Base-by-base conservation (phyloP, 2,329 filamentous ascomycete species). In the Fusarium haematococcum region DNA sequence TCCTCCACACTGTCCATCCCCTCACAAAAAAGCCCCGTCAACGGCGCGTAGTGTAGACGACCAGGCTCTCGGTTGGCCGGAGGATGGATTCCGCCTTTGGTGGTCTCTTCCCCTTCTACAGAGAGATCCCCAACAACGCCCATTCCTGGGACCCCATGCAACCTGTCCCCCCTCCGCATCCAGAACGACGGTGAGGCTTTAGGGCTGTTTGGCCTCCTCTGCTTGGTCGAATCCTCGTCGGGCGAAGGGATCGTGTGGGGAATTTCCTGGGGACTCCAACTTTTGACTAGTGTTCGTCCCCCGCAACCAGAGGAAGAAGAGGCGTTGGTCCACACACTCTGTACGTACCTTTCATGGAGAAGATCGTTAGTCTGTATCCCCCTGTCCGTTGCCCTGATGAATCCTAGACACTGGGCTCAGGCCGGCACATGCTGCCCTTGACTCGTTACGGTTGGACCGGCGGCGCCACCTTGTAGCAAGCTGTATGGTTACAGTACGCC, bases 191-290 rank as follows among this genome's bases (percentile, higher is more conserved):
- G 75, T 69, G 70, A 74, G 67, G 48, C 56, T 69, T 63, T 61
- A 35, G 41, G 43, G 43, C 20, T 25, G 41, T 43, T 37, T 33
- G 41, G 13, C 10, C 14, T 37, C 23, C 32, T n/a, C 25, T 48
- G 18, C 18, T 50, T 48, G 39, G 54, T 63, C 48, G 23, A 39
- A 62, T 30, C 57, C 50, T 66, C 65, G 69, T 67, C 77, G 76
- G 77, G 67, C 74, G 75, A 78, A 78, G 63, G 77, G 76, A 76
- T 71, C 57, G 68, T 78, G 76, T 77, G 76, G 76, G 68, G 76
- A 77, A 50, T 78, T 66, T 68, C 69, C 32, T 43, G 39, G 39
- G 39, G 39, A 76, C 73, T 73, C 71, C 69, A 77, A 77, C 75
- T 73, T 67, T 69, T 45, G 45, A 32, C 67, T 43, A 71, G 64